Base-by-base conservation (phyloP, 805 yeast species). In the Yamadazyma phyllophila region DNA sequence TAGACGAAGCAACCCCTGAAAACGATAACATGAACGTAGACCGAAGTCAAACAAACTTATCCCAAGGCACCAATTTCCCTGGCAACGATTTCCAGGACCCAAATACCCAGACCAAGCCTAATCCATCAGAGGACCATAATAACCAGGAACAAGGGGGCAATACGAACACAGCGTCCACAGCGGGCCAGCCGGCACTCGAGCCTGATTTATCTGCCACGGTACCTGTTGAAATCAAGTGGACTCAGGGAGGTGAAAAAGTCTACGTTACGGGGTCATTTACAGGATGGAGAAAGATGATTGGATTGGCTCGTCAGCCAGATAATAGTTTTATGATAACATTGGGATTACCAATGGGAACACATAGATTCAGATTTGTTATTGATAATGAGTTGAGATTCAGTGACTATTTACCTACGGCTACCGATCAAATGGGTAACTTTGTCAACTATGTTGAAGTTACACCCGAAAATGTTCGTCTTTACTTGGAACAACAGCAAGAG, bases 241-340 rank as follows among this genome's bases (percentile, higher is more conserved):
- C 82, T 13, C 96, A 92, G 65, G 98, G 98, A n/a, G 99, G 99
- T 49, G 80, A 80, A 41, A 87, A 87, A 57, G 98, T 94, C 2
- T 94, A 90, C 63, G 96, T 92, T 11, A 94, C 97, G 30, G 99
- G 99, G 41, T 87, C 97, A 0, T 92, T 92, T 67, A 94, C 99
- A 0, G 97, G 96, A 3, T 94, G 99, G 98, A 76, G 97, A 54
- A 92, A 91, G 66, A 92, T 94, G 98, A 91, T 92, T 59, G 96
- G 96, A 33, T 71, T 94, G 56, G 76, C 76, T 26, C 72, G 71
- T 64, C 79, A 64, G 66, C 72, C 57, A 8, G 81, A 82, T 54
- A 75, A 76, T 16, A 71, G 74, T 32, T 83, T 84, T 56, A 73
- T 81, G 37, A 85, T 88, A 20, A 84, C 86, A 42, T 71, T 88